A percentile compares a stretch with the other conserved stretches of the same genome.
These are phyloP conservation scores for Calonectria fujianensis DNA, from an alignment of 2,329 filamentous ascomycete genomes.

Conservation along the genomic window DNA sequence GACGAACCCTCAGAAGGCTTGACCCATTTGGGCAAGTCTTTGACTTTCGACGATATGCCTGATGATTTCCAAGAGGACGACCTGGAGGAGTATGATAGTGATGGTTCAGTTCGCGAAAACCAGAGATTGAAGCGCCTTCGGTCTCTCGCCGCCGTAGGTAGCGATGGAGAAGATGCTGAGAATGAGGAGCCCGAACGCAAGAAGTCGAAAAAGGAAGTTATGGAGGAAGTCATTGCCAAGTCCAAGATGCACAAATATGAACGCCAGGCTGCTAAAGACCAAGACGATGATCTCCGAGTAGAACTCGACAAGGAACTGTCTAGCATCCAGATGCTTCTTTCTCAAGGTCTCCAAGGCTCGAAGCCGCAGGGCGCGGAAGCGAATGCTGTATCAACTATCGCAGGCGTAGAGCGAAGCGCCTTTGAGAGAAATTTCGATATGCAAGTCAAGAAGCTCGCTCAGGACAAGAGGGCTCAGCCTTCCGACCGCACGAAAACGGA, in stretches of 20 bases:
- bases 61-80: slow-evolving; percentile 89
- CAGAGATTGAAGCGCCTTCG: slow-evolving; percentile 76
- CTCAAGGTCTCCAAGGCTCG: slow-evolving; percentile 65
- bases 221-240: slow-evolving; percentile 98
- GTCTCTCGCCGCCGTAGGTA: slow-evolving; percentile 64
- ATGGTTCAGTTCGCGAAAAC: slow-evolving; percentile 72
- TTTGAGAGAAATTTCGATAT: slow-evolving; percentile 93
- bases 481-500: slow-evolving; percentile 93
- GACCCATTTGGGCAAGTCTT: slow-evolving; percentile 88
- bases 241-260: slow-evolving; percentile 97
- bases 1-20: slow-evolving; percentile 79
- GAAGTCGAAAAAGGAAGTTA: slow-evolving; percentile 96
- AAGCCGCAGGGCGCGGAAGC: slow-evolving; percentile 53
- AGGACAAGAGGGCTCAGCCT: slow-evolving; percentile 89
- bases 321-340: slow-evolving; percentile 84
- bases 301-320: slow-evolving; percentile 89
- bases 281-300: slow-evolving; percentile 90
- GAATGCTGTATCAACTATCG: slow-evolving; percentile 57
- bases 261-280: slow-evolving; percentile 92
- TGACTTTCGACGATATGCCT: slow-evolving; percentile 75
- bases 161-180: slow-evolving; percentile 69
- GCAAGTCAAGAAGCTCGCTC: slow-evolving; percentile 86
- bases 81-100: slow-evolving; percentile 77
- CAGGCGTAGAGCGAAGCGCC: slow-evolving; percentile 77
- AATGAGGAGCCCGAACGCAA: slow-evolving; percentile 84